Evolutionary conservation across 371 early-diverging fungal genomes (phyloP), one percentile per base, ranked within the genome.

Genomic region (Mortierella sp.): DNA sequence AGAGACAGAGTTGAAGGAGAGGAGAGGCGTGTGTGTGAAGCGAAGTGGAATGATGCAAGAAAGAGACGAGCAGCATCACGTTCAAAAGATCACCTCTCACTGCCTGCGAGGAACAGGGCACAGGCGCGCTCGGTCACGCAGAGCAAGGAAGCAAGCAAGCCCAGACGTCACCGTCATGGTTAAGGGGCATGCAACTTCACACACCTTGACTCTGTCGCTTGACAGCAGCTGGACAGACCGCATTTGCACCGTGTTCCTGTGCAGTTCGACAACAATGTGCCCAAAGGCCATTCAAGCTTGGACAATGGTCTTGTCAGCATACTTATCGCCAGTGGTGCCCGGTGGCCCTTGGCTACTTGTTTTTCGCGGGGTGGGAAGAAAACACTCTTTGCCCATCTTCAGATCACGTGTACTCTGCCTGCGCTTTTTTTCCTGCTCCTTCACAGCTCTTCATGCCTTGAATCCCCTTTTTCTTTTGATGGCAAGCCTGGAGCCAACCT

Each of bases 101-200:
- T 26, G 28, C 11, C 55, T 37, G 37, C 5, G 40, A 37, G 67
- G 46, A 46, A 61, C 64, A 67, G 67, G 40, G 40, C 67, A 67
- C 24, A 34, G 19, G 61, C 67, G 67, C 67, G 67, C 67, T 50
- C 51, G 50, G 50, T 50, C 50, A 34, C 72, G 43, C 43, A 40
- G 43, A 40, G 43, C 34, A 72, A 50, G 46, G 16, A 57, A 13
- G 26, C n/a, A n/a, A n/a, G n/a, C n/a, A 1, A 1, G 31, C 6
- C 51, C 53, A 72, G 44, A 72, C 72, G 72, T 72, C 72, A 72
- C 72, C 50, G 43, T 71, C 34, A 50, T 61, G 16, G 19, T 72
- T 72, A 72, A 72, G 72, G 72, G 72, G 51, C 5, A 19, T 5
- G 5, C 16, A 6, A 5, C 61, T 34, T 31, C 0, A n/a, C 10